A percentile compares a stretch with the other conserved stretches of the same genome.
phyloP scores from a whole-genome alignment of 208 protist species.

The Wallacemonas sp. region DNA sequence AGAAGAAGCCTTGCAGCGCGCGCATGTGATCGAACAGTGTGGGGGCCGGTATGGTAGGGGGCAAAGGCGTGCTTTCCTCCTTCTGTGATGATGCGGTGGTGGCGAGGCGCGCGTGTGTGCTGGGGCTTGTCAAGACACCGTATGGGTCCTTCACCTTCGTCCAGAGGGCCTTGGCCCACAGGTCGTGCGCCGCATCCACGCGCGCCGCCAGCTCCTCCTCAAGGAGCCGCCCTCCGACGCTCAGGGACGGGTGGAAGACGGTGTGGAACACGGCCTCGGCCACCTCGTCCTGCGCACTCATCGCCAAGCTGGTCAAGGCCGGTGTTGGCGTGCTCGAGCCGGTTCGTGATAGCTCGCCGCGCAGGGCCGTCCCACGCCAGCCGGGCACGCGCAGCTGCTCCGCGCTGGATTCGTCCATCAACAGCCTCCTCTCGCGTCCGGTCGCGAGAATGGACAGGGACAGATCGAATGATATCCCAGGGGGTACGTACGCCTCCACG shows the following conservation, averaged over 20 bases:
- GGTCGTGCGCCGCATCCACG: constrained; percentile 51
- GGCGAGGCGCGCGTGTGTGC: neutral
- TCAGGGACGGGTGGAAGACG: constrained; percentile 70
- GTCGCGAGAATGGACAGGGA: constrained; percentile 61
- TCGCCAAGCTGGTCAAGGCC: constrained; percentile 64
- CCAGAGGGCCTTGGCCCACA: constrained; percentile 85
- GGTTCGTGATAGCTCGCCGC: neutral
- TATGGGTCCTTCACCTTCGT: constrained; percentile 38
- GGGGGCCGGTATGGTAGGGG: neutral
- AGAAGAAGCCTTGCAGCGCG: constrained; percentile 63
- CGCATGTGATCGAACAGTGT: constrained; percentile 38
- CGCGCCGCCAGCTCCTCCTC: constrained; percentile 69
- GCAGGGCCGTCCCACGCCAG: neutral
- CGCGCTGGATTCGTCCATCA: constrained; percentile 33
- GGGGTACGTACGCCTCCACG: constrained; percentile 58
- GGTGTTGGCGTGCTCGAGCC: constrained; percentile 20
- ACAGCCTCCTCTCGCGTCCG: constrained; percentile 63
- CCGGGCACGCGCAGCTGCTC: neutral
- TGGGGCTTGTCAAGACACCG: neutral
- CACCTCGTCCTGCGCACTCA: constrained; percentile 73
- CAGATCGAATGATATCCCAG: constrained; percentile 56
- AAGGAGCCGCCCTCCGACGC: constrained; percentile 44
- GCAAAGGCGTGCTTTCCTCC: no score
- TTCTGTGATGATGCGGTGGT: neutral
- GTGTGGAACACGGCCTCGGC: constrained; percentile 72